Evolutionary conservation across 1,284 basidiomycete species (phyloP), one percentile per base, ranked within the genome.

Genomic region (Pseudozyma hubeiensis): DNA sequence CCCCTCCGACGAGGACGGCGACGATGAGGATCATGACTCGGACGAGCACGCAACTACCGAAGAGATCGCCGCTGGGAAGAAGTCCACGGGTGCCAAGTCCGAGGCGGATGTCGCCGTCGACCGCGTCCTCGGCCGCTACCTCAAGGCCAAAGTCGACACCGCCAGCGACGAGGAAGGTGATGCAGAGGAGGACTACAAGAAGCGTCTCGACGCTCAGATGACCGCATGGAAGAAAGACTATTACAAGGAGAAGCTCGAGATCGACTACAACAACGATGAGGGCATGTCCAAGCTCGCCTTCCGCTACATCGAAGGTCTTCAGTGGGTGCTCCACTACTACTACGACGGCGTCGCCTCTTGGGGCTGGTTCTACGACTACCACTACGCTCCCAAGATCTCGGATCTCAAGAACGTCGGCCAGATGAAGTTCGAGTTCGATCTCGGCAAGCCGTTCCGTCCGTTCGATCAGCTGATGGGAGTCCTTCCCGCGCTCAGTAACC

Each of bases 321-420:
- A 99, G 84, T 99, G 96, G 97, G 94, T 99, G 34, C 91, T 99
- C 90, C 92, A 94, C 84, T 99, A 99, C 86, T 99, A 99, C 85
- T 98, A 98, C 86, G 90, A 92, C 73, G 96, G 96, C 37, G 94
- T 97, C 14, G 92, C 93, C 2, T 95, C 93, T 6, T 99, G 96
- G 96, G 90, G 93, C 30, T 99, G 97, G 97, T 99, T 97, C 87
- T 99, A 98, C 86, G 88, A 95, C 84, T 98, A 97, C 84, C 96
- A 99, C 85, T 99, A 97, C 85, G 92, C 96, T 0, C 82, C 82
- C 49, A 81, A 77, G 64, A 80, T 84, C 44, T 79, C 96, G 92
- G 96, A 99, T 85, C 85, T 99, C 49, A 88, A 87, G 76, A 88
- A 89, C 34, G 88, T 97, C 31, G 90, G 90, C 59, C 85, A 91